Evolutionary conservation across 2,329 filamentous ascomycete genomes (phyloP).

Genomic region (Fusarium nematophilum): DNA sequence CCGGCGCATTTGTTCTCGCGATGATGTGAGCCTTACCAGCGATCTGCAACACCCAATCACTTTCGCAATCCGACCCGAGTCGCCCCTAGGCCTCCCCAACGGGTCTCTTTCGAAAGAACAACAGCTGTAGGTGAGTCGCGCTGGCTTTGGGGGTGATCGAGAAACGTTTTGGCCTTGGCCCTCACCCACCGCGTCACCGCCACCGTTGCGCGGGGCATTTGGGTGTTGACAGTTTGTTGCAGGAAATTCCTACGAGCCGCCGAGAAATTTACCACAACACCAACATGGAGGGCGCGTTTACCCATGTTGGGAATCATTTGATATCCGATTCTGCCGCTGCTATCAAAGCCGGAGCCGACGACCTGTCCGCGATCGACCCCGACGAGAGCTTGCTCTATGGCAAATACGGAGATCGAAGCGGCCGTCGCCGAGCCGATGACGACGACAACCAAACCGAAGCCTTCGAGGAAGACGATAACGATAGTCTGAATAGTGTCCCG

Average conservation of each 20-base stretch:
- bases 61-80: conserved; percentile 44
- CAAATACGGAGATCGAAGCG: conserved; percentile 70
- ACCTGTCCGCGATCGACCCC: conserved; percentile 74
- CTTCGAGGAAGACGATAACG: conserved; percentile 84
- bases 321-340: conserved; percentile 85
- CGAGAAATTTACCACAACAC: conserved; percentile 34
- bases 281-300: conserved; percentile 88
- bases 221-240: conserved; percentile 26
- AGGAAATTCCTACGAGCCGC: conserved; percentile 45
- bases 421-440: conserved; percentile 80
- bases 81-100: conserved; percentile 39
- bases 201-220: conserved; percentile 40
- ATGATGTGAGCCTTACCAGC: conserved; percentile 53
- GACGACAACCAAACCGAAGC: conserved; percentile 90
- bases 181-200: conserved; percentile 29
- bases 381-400: conserved; percentile 86
- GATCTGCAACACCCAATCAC: conserved; percentile 46
- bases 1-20: conserved; percentile 46
- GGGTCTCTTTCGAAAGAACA: conserved; percentile 38
- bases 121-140: conserved; percentile 43
- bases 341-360: conserved; percentile 88
- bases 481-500: conserved; percentile 81
- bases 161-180: conserved; percentile 8
- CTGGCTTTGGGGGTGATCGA: conserved; percentile 9
- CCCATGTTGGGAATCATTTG: conserved; percentile 86